Conservation (phyloP, 2,329 filamentous ascomycete species). For the Epichloe sibirici region DNA sequence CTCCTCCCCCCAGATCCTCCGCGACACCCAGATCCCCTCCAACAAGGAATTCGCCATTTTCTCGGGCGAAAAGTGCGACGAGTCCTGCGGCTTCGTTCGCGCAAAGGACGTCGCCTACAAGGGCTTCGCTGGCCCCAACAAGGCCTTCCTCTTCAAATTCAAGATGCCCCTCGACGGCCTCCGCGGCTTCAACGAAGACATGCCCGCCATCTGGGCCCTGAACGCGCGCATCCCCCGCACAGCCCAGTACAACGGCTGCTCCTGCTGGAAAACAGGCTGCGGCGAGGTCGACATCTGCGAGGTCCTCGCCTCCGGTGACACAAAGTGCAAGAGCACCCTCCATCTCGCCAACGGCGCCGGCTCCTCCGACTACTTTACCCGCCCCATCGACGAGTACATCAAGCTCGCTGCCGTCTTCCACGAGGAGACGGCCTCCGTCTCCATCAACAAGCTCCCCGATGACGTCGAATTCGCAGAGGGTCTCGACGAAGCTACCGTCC, state of each 20-base stretch:
- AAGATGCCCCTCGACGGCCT: conserved; percentile 53
- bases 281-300: conserved; percentile 70
- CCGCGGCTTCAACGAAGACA: conserved; percentile 44
- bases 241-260: conserved; percentile 58
- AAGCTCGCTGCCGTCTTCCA: conserved; percentile 55
- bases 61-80: conserved; percentile 30
- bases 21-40: conserved; percentile 27
- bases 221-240: conserved; percentile 62
- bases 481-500: conserved; percentile 26
- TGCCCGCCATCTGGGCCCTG: conserved; percentile 65
- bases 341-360: conserved; percentile 53
- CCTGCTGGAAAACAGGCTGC: conserved; percentile 57
- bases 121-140: conserved; percentile 58
- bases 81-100: conserved; percentile 32
- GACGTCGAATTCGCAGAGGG: conserved; percentile 27
- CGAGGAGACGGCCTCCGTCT: conserved; percentile 34
- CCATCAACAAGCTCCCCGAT: conserved; percentile 41
- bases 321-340: conserved; percentile 57
- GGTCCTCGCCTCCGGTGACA: conserved; percentile 52
- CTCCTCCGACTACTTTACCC: conserved; percentile 58
- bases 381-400: conserved; percentile 46
- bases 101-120: conserved; percentile 36
- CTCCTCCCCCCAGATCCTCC: conserved; percentile 26
- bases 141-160: conserved; percentile 64
- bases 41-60: conserved; percentile 35